Conservation (phyloP, 139 green algal species). For the Coelastrella sp. region DNA sequence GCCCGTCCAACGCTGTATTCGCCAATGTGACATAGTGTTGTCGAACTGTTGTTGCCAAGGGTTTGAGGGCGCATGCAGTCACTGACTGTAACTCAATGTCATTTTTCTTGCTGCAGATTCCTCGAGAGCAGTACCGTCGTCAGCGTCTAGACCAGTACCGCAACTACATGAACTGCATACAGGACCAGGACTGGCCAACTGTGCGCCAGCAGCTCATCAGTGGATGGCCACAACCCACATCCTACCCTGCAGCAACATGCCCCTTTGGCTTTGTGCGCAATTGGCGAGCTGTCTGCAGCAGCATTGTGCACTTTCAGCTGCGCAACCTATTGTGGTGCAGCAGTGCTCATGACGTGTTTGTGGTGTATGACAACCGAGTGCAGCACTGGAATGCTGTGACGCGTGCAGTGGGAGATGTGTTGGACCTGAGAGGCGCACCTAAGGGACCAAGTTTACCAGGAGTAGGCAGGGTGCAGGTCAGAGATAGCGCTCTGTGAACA, state of each 20-base stretch:
- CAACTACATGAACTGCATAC: constrained; percentile 91
- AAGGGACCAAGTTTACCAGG: constrained; percentile 33
- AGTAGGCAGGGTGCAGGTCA: constrained; percentile 75
- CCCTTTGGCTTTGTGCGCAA: constrained; percentile 81
- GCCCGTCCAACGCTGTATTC: no score
- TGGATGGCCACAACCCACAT: constrained; percentile 1
- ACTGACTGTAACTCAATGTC: neutral
- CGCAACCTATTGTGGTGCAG: constrained; percentile 91
- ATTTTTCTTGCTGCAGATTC: neutral
- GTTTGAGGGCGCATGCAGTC: no score
- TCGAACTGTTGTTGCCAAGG: no score
- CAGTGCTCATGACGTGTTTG: constrained; percentile 85
- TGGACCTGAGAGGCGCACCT: constrained; percentile 48
- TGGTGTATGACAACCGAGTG: constrained; percentile 76
- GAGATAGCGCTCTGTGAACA: no score
- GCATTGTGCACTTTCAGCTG: constrained; percentile 95
- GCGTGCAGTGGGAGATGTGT: constrained; percentile 8
- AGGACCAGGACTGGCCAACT: neutral
- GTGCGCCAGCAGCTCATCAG: constrained; percentile 4
- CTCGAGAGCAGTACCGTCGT: constrained; percentile 41
- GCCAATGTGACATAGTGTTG: no score
- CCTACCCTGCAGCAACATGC: neutral
- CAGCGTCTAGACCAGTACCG: constrained; percentile 77
- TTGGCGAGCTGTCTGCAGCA: constrained; percentile 69
- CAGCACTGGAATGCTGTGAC: constrained; percentile 31